Percentiles rank a stretch among this genome's conserved stretches.
These are phyloP conservation scores for Apiospora hydei DNA, from an alignment of 2,329 filamentous ascomycete species.

Conservation along the genomic window DNA sequence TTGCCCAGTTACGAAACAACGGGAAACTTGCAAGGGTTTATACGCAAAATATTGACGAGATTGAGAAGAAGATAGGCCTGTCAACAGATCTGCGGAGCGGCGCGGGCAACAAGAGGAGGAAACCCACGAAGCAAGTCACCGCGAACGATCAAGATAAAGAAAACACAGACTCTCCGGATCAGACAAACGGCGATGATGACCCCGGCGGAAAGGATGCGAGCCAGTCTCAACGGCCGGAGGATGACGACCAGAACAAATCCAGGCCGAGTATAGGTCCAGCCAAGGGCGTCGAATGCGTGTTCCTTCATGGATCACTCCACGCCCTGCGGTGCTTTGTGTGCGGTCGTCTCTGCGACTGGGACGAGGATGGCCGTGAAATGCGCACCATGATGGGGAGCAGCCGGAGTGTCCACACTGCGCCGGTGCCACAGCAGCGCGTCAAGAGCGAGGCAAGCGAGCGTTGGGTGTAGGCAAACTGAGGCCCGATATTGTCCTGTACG, in stretches of 20 bases:
- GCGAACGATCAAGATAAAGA: conserved; percentile 35
- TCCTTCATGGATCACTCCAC: conserved; percentile 73
- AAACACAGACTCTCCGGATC: conserved; percentile 39
- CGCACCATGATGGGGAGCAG: conserved; percentile 67
- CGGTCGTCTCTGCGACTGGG: conserved; percentile 64
- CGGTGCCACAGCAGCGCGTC: conserved; percentile 66
- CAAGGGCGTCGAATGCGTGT: conserved; percentile 70
- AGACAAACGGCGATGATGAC: conserved; percentile 30
- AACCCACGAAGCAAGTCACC: conserved; percentile 46
- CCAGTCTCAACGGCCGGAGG: conserved; percentile 32
- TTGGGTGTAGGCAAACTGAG: conserved; percentile 72
- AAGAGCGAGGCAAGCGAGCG: conserved; percentile 71
- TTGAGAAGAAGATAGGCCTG: conserved; percentile 74
- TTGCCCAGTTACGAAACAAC: conserved; percentile 70
- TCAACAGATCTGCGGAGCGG: conserved; percentile 68
- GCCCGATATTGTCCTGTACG: conserved; percentile 78
- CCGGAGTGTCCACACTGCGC: conserved; percentile 73
- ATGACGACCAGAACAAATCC: conserved; percentile 29
- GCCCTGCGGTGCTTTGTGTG: conserved; percentile 70
- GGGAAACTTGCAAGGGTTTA: conserved; percentile 76
- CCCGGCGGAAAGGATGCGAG: conserved; percentile 31
- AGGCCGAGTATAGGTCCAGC: conserved; percentile 37
- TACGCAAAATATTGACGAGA: conserved; percentile 78
- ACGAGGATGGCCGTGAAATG: conserved; percentile 60
- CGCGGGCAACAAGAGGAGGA: conserved; percentile 64